phyloP scores from a whole-genome alignment of 2,329 filamentous ascomycete species.

The Dactylella cylindrospora region DNA sequence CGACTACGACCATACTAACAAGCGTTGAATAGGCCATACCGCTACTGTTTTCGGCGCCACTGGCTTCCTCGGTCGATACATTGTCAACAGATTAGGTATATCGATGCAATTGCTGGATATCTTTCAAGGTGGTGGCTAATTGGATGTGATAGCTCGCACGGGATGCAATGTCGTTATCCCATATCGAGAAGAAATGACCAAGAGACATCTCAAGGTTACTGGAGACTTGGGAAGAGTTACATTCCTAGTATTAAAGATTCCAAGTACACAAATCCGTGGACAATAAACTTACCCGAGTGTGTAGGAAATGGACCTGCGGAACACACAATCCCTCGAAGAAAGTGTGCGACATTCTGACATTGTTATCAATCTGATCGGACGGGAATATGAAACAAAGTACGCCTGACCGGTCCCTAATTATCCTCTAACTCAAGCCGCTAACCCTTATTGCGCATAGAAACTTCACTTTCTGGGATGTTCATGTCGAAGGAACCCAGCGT shows the following conservation, averaged over 20 bases:
- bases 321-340: conserved; percentile 93
- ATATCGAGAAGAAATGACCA: conserved; percentile 95
- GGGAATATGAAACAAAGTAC: conserved; percentile 94
- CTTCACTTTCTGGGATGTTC: conserved; percentile 87
- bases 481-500: conserved; percentile 86
- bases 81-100: conserved; percentile 85
- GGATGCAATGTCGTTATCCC: conserved; percentile 94
- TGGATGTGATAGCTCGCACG: conserved; percentile 67
- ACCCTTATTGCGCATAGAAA: conserved; percentile 59
- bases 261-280: background rate
- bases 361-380: conserved; percentile 93
- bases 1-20: conserved; percentile 22
- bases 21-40: conserved; percentile 70
- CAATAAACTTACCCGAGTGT: conserved; percentile 3
- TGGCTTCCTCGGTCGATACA: conserved; percentile 92
- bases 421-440: background rate
- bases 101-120: background rate
- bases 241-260: conserved; percentile 66
- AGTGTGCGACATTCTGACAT: conserved; percentile 95
- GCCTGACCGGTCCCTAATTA: conserved; percentile 50
- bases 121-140: conserved; percentile 11
- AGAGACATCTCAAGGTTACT: conserved; percentile 93
- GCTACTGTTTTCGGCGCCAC: conserved; percentile 98
- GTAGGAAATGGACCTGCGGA: conserved; percentile 90
- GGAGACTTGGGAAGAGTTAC: conserved; percentile 87